Percentiles rank a stretch among this genome's conserved stretches.
These are phyloP conservation scores for Ambrosia artemisiifolia DNA, from an alignment of 129 eudicot genomes.

Conservation along the genomic window DNA sequence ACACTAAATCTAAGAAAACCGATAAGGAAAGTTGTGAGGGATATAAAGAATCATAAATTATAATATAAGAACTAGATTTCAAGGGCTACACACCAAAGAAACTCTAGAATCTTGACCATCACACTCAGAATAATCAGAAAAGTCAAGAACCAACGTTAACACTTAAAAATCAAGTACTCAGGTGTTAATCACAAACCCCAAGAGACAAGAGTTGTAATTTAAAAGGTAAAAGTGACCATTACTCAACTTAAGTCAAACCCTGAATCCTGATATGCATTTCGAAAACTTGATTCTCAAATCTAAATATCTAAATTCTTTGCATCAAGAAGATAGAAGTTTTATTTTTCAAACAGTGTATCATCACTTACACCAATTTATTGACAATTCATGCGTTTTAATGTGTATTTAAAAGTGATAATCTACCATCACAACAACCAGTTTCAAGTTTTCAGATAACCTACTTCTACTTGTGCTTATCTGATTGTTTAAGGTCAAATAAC, in stretches of 20 bases:
- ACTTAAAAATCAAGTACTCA: not conserved
- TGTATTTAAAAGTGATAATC: not conserved
- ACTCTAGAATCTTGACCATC: conserved; percentile 1
- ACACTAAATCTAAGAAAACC: not conserved
- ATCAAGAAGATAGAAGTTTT: not conserved
- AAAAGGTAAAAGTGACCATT: not conserved
- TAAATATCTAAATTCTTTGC: not conserved
- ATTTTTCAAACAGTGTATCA: not conserved
- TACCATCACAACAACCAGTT: not conserved
- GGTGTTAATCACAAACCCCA: not conserved
- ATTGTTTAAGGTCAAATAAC: not conserved
- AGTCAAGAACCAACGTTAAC: not conserved
- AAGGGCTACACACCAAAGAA: not conserved
- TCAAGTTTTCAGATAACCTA: not conserved
- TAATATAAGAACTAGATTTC: not conserved
- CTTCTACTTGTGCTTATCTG: not conserved
- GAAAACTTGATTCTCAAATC: not conserved
- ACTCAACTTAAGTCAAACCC: no score
- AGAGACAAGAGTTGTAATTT: not conserved
- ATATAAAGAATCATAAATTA: not conserved
- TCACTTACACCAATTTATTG: not conserved
- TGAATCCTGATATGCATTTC: not conserved
- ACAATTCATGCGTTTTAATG: not conserved
- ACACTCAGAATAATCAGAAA: not conserved
- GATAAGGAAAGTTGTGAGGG: not conserved